A percentile compares a stretch with the other conserved stretches of the same genome.
phyloP scores from a whole-genome alignment of 495 filamentous ascomycete genomes.

The Penicillium cosmopolitanum region DNA sequence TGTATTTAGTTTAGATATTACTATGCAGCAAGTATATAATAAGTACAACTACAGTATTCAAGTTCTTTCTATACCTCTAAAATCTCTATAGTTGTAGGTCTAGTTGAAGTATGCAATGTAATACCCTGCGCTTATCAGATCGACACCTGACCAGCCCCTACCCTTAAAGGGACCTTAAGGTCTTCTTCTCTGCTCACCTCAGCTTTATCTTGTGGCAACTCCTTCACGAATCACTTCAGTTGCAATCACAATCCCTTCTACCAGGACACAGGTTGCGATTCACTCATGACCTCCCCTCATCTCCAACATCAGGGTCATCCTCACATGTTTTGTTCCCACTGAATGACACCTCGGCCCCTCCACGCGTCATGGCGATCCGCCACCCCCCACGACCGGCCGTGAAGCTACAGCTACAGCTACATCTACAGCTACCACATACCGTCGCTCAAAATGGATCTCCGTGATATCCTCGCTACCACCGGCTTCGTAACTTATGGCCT shows the following conservation, averaged over 20 bases:
- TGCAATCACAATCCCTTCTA: no score
- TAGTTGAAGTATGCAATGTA: no score
- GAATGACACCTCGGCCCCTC: conserved; percentile 1
- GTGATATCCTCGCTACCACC: conserved; percentile 23
- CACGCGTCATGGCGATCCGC: not conserved
- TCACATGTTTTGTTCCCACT: no score
- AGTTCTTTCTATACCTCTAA: no score
- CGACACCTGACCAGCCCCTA: not conserved
- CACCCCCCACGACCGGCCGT: not conserved
- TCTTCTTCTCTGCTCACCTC: not conserved
- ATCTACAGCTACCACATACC: not conserved
- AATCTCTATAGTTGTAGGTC: no score
- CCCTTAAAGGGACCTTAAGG: not conserved
- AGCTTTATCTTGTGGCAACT: no score
- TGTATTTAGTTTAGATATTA: not conserved
- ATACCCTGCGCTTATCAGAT: not conserved
- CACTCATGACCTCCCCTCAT: no score
- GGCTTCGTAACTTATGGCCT: conserved; percentile 29
- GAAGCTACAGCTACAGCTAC: not conserved
- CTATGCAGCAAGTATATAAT: no score
- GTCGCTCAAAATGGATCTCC: conserved; percentile 18
- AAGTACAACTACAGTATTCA: no score
- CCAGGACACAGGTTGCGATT: no score
- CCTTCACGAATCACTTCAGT: no score
- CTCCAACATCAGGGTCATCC: no score